Evolutionary conservation across 306 rosid genomes (phyloP), one percentile per base, ranked within the genome.

Genomic region (Begonia loranthoides): DNA sequence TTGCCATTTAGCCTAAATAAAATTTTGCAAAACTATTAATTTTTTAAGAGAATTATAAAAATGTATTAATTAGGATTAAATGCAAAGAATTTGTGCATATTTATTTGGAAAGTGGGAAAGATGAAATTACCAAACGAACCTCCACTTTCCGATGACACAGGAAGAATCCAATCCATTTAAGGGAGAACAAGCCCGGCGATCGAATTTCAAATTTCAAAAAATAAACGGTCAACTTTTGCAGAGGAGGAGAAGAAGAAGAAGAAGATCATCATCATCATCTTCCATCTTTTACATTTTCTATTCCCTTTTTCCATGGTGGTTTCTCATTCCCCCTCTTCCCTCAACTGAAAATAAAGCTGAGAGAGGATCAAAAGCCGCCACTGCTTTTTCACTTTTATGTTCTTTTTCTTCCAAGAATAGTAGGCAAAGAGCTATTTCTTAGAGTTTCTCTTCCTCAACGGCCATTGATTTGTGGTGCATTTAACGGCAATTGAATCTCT

Each of bases 221-320:
- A 49, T 4, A 47, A 59, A 59, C 64, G 64, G 64, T 50, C 64
- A 48, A 17, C 64, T 59, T 34, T 17, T 46, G 19, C 41, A 28
- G 36, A 28, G 36, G 36, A 28, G 36, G 9, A 28, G 6, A 0
- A 5, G 36, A 5, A 28, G 44, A 4, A 7, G 43, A 21, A 58
- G 62, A 47, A 51, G 47, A 59, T 49, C 64, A 58, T 38, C 55
- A 59, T 34, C 45, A 4, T 28, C 45, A 38, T 56, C 50, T 55
- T 45, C 45, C 51, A 16, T 15, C 13, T 10, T 47, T 17, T 34
- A 21, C 64, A 61, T 5, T 11, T 3, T 38, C 58, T 56, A 16
- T 9, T 17, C 47, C 47, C 15, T 43, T 6, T n/a, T 43, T 43
- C 41, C 2, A 7, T 44, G 36, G 48, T 41, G 40, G 41, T 44